Conservation (phyloP, 78 protist species). For the Emiliania huxleyi region DNA sequence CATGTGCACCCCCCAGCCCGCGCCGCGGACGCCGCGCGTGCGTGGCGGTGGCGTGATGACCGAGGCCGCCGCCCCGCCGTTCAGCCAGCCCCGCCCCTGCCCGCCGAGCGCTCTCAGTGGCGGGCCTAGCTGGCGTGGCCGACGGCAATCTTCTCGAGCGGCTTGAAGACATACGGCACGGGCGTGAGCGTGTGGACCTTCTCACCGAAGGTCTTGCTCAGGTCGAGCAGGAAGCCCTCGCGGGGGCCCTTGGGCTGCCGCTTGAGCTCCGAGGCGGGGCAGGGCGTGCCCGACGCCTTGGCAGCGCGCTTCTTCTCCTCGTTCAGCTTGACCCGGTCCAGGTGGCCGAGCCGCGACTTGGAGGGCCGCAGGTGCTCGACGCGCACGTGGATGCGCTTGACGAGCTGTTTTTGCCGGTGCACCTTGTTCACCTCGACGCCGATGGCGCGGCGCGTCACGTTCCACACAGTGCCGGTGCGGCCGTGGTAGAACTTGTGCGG, state of each 20-base stretch:
- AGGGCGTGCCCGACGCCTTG: constrained; percentile 14
- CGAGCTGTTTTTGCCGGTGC: constrained; percentile 84
- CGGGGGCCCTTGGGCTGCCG: constrained; percentile 15
- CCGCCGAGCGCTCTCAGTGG: background rate
- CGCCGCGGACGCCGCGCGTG: no score
- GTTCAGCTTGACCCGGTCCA: constrained; percentile 66
- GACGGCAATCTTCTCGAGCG: background rate
- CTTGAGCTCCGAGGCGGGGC: background rate
- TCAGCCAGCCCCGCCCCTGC: background rate
- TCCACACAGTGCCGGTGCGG: constrained; percentile 98
- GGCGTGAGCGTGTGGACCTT: background rate
- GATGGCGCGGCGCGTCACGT: constrained; percentile 95
- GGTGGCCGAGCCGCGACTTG: constrained; percentile 87
- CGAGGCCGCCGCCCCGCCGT: no score
- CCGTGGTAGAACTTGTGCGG: constrained; percentile 99
- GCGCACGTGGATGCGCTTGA: constrained; percentile 97
- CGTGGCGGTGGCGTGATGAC: no score
- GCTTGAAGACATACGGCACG: background rate
- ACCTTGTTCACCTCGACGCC: constrained; percentile 92
- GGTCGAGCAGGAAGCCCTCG: background rate
- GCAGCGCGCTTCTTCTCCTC: constrained; percentile 36
- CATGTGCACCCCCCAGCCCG: no score
- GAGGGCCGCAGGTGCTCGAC: constrained; percentile 97
- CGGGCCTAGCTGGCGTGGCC: background rate
- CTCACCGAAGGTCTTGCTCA: background rate